phyloP scores from a whole-genome alignment of 257 asterid species.

The Cynanchum wilfordii region DNA sequence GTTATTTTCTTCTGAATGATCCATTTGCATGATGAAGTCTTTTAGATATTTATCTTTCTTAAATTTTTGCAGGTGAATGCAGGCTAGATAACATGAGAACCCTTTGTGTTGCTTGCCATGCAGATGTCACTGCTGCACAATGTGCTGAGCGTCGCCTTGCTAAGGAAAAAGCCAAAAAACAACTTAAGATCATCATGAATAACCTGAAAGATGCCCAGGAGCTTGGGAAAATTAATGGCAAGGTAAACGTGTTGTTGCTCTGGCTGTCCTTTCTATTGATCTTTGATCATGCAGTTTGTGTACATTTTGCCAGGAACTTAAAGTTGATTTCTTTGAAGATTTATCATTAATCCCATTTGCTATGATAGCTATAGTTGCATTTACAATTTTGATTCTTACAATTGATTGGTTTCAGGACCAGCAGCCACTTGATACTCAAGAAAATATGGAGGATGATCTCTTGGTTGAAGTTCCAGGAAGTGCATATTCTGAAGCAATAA shows the following conservation, averaged over 20 bases:
- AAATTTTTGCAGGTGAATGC: slow-evolving; percentile 76
- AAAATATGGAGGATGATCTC: slow-evolving; percentile 43
- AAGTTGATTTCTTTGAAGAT: not conserved
- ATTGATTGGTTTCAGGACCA: slow-evolving; percentile 31
- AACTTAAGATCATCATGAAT: slow-evolving; percentile 48
- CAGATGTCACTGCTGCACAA: slow-evolving; percentile 76
- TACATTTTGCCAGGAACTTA: not conserved
- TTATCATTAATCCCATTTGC: not conserved
- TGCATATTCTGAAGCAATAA: slow-evolving; percentile 54
- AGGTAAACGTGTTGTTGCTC: slow-evolving; percentile 36
- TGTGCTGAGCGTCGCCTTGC: slow-evolving; percentile 57
- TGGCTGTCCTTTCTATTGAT: not conserved
- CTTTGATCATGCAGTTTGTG: not conserved
- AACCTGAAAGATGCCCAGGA: slow-evolving; percentile 31
- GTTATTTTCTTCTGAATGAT: not conserved
- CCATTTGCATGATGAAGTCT: slow-evolving; percentile 1
- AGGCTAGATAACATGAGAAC: slow-evolving; percentile 94
- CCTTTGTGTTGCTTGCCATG: slow-evolving; percentile 93
- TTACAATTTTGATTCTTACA: slow-evolving; percentile 1
- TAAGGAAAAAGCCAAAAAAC: slow-evolving; percentile 59
- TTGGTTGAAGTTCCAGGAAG: slow-evolving; percentile 90
- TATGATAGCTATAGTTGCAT: slow-evolving; percentile 11
- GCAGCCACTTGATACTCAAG: slow-evolving; percentile 18
- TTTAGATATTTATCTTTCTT: not conserved
- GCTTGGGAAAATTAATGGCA: slow-evolving; percentile 16